These are phyloP conservation scores for Diaporthe vexans DNA, from an alignment of 2,329 filamentous ascomycete species.

Conservation along the genomic window DNA sequence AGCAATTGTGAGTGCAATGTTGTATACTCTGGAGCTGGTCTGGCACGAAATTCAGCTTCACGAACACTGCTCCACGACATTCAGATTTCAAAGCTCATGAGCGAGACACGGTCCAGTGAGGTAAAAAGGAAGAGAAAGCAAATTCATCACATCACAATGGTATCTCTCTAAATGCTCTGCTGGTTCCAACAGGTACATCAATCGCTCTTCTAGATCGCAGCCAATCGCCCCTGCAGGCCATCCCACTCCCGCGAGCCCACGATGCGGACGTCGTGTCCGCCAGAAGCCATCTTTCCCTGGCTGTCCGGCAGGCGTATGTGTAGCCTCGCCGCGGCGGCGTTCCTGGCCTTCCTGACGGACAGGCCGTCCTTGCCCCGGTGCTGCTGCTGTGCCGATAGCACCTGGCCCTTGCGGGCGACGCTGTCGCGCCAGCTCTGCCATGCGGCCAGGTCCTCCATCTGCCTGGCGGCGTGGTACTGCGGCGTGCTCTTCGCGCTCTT, in stretches of 20 bases:
- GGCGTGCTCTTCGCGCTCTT: slow-evolving; percentile 74
- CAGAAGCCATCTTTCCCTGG: slow-evolving; percentile 60
- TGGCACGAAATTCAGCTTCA: no score
- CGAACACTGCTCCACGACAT: no score
- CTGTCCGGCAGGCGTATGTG: slow-evolving; percentile 64
- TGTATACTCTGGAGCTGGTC: no score
- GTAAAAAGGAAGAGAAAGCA: neutral
- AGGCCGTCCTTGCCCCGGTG: slow-evolving; percentile 36
- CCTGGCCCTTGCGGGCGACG: slow-evolving; percentile 66
- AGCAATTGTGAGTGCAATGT: neutral
- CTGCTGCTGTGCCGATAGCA: slow-evolving; percentile 50
- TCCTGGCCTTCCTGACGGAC: slow-evolving; percentile 49
- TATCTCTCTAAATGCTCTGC: slow-evolving; percentile 36
- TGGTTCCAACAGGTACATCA: slow-evolving; percentile 4
- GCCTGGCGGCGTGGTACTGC: slow-evolving; percentile 75
- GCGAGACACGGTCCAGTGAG: neutral
- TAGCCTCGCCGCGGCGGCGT: slow-evolving; percentile 59
- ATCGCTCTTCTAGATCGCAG: slow-evolving; percentile 31
- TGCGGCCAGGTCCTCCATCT: slow-evolving; percentile 74
- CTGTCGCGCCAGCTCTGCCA: slow-evolving; percentile 72
- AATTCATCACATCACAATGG: slow-evolving; percentile 35
- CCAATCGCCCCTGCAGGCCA: slow-evolving; percentile 61
- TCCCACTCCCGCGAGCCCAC: slow-evolving; percentile 70
- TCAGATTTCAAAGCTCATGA: neutral
- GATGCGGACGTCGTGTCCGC: slow-evolving; percentile 60